phyloP scores from a whole-genome alignment of 768 basidiomycete genomes.

The Macrocybe gigantea region DNA sequence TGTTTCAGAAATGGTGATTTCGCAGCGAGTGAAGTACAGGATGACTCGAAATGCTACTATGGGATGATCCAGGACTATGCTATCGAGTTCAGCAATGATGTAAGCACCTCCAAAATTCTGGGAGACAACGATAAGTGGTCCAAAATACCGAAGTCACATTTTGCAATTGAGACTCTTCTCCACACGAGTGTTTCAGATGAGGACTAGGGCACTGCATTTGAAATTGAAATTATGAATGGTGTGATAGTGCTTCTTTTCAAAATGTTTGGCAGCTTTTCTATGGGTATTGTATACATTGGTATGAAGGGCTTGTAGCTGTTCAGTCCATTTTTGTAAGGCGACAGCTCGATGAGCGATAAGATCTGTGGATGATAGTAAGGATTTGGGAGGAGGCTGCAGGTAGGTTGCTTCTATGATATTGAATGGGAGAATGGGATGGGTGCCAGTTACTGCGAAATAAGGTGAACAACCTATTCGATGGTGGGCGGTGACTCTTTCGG shows the following conservation, averaged over 20 bases:
- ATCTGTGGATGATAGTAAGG: background rate
- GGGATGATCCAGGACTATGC: conserved; percentile 16
- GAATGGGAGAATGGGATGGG: conserved; percentile 3
- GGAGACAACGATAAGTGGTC: conserved; percentile 28
- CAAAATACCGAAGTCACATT: conserved; percentile 27
- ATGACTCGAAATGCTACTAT: conserved; percentile 19
- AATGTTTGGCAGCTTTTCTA: background rate
- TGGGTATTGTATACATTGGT: background rate
- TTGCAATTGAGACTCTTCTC: conserved; percentile 24
- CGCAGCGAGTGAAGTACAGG: conserved; percentile 16
- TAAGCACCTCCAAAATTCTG: conserved; percentile 23
- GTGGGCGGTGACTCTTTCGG: conserved; percentile 25
- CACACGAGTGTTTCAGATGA: conserved; percentile 26
- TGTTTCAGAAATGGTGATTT: background rate
- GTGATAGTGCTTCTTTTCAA: background rate
- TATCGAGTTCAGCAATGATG: conserved; percentile 23
- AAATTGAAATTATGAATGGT: background rate
- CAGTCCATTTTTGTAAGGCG: background rate
- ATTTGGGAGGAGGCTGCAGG: background rate
- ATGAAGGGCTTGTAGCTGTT: background rate
- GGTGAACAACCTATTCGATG: conserved; percentile 25
- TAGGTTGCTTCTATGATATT: conserved; percentile 3
- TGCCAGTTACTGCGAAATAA: conserved; percentile 2
- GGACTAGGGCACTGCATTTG: conserved; percentile 22
- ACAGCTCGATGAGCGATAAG: background rate